phyloP scores from a whole-genome alignment of 768 basidiomycete genomes.

The Boletus coccyginus region DNA sequence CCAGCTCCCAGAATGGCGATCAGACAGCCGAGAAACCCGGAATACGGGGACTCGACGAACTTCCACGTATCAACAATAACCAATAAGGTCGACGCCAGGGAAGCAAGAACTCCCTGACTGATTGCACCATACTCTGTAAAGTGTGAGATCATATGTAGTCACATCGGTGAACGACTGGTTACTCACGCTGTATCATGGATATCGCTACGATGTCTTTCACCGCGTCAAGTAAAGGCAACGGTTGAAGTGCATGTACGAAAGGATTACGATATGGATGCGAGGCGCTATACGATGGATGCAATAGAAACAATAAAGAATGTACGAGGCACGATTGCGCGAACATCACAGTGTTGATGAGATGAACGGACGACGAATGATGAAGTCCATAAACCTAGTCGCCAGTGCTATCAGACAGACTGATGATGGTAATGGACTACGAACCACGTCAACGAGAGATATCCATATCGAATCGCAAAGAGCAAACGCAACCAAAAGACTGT shows the following conservation, averaged over 20 bases:
- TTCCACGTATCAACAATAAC: conserved; percentile 11
- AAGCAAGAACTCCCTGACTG: conserved; percentile 18
- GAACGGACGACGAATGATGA: conserved; percentile 13
- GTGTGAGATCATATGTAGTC: neutral
- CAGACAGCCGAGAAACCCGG: conserved; percentile 18
- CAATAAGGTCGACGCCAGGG: conserved; percentile 6
- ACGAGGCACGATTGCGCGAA: conserved; percentile 23
- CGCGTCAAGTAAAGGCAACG: conserved; percentile 16
- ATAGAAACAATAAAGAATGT: conserved; percentile 14
- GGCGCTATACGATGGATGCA: conserved; percentile 1
- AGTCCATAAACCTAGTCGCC: conserved; percentile 22
- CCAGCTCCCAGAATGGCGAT: conserved; percentile 14
- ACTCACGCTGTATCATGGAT: conserved; percentile 26
- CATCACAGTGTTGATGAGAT: conserved; percentile 23
- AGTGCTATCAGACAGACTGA: neutral
- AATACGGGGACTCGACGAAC: conserved; percentile 1
- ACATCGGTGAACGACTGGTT: neutral
- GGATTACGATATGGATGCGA: conserved; percentile 1
- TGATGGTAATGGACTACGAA: conserved; percentile 7
- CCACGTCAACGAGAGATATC: conserved; percentile 24
- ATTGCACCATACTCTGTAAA: conserved; percentile 31
- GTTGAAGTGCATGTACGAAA: conserved; percentile 11
- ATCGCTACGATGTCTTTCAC: conserved; percentile 17
- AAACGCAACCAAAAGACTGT: conserved; percentile 14
- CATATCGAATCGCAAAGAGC: conserved; percentile 22